Evolutionary conservation across 2,329 filamentous ascomycete species (phyloP).

Genomic region (Pseudogymnoascus sp.): DNA sequence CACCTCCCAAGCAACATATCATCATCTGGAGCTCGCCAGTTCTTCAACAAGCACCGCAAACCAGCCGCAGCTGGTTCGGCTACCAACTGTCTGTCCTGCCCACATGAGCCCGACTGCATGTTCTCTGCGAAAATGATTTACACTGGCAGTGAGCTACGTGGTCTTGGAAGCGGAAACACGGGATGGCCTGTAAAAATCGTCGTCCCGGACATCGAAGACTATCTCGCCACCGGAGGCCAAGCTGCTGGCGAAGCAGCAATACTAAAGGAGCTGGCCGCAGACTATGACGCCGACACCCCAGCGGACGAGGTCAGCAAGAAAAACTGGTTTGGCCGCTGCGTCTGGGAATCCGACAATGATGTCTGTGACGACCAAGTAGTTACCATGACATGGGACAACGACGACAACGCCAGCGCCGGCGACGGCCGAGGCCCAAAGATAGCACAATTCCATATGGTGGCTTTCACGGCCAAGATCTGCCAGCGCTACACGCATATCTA

Average conservation of each 20-base stretch:
- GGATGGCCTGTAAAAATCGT: constrained; percentile 83
- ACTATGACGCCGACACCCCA: constrained; percentile 45
- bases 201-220: constrained; percentile 85
- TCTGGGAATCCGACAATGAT: constrained; percentile 87
- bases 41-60: constrained; percentile 70
- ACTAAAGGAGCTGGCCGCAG: constrained; percentile 33
- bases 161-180: constrained; percentile 56
- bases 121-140: constrained; percentile 85
- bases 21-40: constrained; percentile 67
- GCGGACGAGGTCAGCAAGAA: constrained; percentile 38
- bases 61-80: constrained; percentile 63
- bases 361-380: constrained; percentile 91
- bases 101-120: constrained; percentile 64
- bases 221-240: constrained; percentile 37
- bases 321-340: constrained; percentile 89
- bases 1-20: constrained; percentile 71
- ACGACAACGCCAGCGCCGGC: constrained; percentile 26
- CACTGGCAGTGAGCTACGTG: constrained; percentile 51
- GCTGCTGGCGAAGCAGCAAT: constrained; percentile 41
- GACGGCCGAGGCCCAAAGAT: constrained; percentile 61
- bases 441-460: constrained; percentile 88
- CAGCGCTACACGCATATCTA: constrained; percentile 79
- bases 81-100: constrained; percentile 81
- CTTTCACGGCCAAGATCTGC: constrained; percentile 79
- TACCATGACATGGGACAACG: constrained; percentile 78